phyloP scores from a whole-genome alignment of 1,284 basidiomycete genomes.

The Tylopilus microsporus region DNA sequence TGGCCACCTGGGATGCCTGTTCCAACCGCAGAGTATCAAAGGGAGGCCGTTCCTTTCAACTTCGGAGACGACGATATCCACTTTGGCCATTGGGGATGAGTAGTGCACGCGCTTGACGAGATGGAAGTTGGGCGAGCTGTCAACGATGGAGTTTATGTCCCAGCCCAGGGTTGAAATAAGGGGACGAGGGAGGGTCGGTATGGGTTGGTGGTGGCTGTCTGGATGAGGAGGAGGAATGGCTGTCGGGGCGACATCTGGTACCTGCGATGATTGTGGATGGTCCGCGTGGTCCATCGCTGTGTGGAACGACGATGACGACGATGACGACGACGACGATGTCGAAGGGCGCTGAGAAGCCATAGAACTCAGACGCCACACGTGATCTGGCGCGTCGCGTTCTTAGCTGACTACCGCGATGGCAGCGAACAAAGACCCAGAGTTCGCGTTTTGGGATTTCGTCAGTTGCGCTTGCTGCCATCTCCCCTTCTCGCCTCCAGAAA shows the following conservation, averaged over 20 bases:
- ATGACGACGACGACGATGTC: not conserved
- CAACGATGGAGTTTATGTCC: conserved; percentile 44
- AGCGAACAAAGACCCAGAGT: conserved; percentile 30
- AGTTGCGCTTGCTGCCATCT: conserved; percentile 63
- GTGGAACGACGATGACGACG: not conserved
- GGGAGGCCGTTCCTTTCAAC: conserved; percentile 54
- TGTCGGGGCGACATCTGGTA: not conserved
- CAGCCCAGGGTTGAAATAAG: conserved; percentile 48
- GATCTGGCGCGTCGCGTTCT: conserved; percentile 17
- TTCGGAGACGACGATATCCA: conserved; percentile 35
- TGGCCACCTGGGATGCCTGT: conserved; percentile 52
- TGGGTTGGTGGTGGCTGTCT: not conserved
- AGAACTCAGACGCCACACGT: conserved; percentile 10
- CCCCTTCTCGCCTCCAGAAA: conserved; percentile 48
- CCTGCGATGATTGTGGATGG: conserved; percentile 4
- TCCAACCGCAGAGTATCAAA: conserved; percentile 56
- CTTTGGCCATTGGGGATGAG: conserved; percentile 24
- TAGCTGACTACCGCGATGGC: not conserved
- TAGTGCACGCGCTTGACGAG: conserved; percentile 37
- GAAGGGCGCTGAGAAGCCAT: not conserved
- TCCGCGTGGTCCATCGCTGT: not conserved
- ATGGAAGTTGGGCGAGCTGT: conserved; percentile 26
- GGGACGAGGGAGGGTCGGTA: conserved; percentile 7
- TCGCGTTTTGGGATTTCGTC: conserved; percentile 77
- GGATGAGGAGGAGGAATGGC: not conserved